phyloP scores from a whole-genome alignment of 495 filamentous ascomycete species.

The Annulohypoxylon nitens region DNA sequence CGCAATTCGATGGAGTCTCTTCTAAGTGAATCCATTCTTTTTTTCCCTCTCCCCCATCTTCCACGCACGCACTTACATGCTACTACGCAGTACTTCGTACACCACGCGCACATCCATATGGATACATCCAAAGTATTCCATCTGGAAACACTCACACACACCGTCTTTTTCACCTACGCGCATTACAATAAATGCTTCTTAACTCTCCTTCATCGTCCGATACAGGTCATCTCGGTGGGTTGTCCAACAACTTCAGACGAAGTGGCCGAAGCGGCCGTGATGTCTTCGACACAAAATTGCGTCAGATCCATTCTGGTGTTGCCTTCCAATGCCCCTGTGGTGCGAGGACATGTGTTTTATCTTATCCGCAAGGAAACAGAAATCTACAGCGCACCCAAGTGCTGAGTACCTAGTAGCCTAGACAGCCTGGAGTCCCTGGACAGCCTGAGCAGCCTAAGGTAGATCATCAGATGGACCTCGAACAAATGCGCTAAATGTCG shows the following conservation, averaged over 20 bases:
- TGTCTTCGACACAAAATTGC: conserved; percentile 3
- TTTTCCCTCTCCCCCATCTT: neutral
- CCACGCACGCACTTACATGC: neutral
- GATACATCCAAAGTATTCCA: neutral
- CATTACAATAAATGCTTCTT: neutral
- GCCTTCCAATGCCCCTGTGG: conserved; percentile 10
- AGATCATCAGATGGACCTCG: conserved; percentile 28
- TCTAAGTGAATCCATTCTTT: conserved; percentile 3
- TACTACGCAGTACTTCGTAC: neutral
- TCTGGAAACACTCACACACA: conserved; percentile 3
- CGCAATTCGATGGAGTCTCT: neutral
- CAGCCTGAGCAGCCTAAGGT: neutral
- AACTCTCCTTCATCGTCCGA: conserved; percentile 10
- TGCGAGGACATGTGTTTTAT: conserved; percentile 19
- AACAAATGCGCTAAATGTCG: conserved; percentile 27
- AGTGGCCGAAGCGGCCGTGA: neutral
- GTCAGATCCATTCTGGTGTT: conserved; percentile 13
- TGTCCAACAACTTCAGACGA: neutral
- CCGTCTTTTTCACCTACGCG: conserved; percentile 15
- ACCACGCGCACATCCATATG: neutral
- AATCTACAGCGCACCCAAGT: conserved; percentile 1
- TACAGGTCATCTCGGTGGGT: neutral
- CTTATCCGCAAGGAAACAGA: conserved; percentile 11
- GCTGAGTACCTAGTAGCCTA: neutral
- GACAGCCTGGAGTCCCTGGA: no score